Conservation (phyloP, 352 stramenopile genomes). For the Globisporangium paroecandrum region DNA sequence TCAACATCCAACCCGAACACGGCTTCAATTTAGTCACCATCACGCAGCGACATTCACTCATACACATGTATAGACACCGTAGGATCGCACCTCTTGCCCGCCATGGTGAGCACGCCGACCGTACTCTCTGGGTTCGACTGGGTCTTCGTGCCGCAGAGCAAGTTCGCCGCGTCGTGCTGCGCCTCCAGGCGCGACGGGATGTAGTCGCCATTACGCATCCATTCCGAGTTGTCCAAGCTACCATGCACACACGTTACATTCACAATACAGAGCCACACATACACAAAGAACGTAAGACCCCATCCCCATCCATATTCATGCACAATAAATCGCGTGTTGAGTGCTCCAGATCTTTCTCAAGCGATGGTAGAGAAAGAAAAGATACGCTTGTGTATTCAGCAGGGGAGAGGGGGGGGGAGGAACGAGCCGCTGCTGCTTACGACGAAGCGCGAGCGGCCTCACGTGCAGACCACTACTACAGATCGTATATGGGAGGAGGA, state of each 20-base stretch:
- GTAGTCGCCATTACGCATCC: slow-evolving; percentile 99
- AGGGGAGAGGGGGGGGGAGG: too few relatives aligned
- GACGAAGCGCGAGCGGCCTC: background rate
- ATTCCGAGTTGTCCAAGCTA: slow-evolving; percentile 96
- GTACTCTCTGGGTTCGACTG: slow-evolving; percentile 98
- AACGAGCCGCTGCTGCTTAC: background rate
- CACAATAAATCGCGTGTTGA: background rate
- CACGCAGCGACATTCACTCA: background rate
- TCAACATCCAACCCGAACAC: slow-evolving; percentile 3
- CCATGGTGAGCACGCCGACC: slow-evolving; percentile 96
- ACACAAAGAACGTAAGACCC: background rate
- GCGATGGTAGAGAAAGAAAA: slow-evolving; percentile 4
- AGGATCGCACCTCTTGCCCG: slow-evolving; percentile 68
- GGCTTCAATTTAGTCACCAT: background rate
- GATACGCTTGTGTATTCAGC: slow-evolving; percentile 2
- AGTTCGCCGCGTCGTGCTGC: slow-evolving; percentile 97
- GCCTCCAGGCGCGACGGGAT: slow-evolving; percentile 96
- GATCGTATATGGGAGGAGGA: background rate
- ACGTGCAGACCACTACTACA: background rate
- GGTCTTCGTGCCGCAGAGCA: slow-evolving; percentile 97
- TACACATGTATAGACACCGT: background rate
- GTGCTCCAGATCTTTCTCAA: background rate
- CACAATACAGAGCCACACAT: slow-evolving; percentile 7
- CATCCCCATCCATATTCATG: background rate
- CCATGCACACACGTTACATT: background rate